phyloP scores from a whole-genome alignment of 2,329 filamentous ascomycete species.

The Aspergillus latus region DNA sequence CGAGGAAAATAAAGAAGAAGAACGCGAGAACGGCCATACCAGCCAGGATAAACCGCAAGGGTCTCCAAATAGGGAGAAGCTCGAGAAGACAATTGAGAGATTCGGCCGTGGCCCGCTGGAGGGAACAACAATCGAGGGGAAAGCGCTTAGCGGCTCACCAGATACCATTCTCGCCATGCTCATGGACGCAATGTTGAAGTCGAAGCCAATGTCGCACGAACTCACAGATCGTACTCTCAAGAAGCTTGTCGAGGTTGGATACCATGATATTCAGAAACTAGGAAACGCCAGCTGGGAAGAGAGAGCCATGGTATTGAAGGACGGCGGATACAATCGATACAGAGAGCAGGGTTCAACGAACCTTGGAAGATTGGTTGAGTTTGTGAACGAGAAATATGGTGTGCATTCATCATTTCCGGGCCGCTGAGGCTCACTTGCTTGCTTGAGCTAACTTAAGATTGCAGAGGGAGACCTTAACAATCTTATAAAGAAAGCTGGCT shows the following conservation, averaged over 20 bases:
- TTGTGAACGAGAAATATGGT: constrained; percentile 43
- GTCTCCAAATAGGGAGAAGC: constrained; percentile 18
- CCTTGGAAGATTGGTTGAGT: constrained; percentile 40
- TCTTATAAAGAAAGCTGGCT: constrained; percentile 31
- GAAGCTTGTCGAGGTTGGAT: constrained; percentile 38
- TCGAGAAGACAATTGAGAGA: constrained; percentile 33
- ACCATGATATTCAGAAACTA: constrained; percentile 44
- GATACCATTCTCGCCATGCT: constrained; percentile 45
- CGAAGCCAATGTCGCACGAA: constrained; percentile 43
- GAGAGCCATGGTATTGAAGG: constrained; percentile 40
- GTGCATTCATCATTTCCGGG: constrained; percentile 14
- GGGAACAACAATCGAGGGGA: constrained; percentile 29
- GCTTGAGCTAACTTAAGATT: neutral
- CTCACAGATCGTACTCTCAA: constrained; percentile 37
- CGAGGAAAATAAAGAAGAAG: constrained; percentile 1
- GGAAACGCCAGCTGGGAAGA: constrained; percentile 46
- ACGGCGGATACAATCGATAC: constrained; percentile 49
- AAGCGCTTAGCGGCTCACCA: constrained; percentile 29
- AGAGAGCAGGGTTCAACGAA: constrained; percentile 47
- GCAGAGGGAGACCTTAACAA: constrained; percentile 45
- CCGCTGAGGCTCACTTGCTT: neutral
- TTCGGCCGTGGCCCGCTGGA: constrained; percentile 37
- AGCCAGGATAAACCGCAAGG: neutral
- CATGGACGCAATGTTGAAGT: constrained; percentile 44
- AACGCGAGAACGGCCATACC: too few species aligned